A percentile compares a stretch with the other conserved stretches of the same genome.
Conservation (phyloP, 345 rosid genomes). For the Populus ilicifolia region DNA sequence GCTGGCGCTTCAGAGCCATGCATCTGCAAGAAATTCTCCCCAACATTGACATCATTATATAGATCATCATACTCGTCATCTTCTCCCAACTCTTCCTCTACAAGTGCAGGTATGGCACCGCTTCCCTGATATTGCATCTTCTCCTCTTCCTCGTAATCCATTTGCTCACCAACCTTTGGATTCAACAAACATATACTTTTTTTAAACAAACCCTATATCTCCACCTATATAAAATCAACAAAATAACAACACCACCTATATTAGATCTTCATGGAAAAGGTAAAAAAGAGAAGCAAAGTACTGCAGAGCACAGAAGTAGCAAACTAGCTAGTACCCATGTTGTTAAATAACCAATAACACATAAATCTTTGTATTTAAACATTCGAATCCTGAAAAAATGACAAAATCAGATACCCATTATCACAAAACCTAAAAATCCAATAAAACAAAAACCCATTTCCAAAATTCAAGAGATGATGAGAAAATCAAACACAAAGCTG, state of each 20-base stretch:
- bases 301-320: not conserved
- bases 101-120: constrained; percentile 80
- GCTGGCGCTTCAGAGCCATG: constrained; percentile 48
- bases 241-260: not conserved
- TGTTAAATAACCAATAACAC: not conserved
- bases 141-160: constrained; percentile 46
- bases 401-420: not conserved
- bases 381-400: not conserved
- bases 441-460: constrained; percentile 1
- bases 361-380: not conserved
- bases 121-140: constrained; percentile 65
- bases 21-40: constrained; percentile 66
- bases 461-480: not conserved
- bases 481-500: not conserved
- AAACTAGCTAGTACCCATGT: not conserved
- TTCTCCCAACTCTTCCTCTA: constrained; percentile 70
- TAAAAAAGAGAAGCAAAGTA: not conserved
- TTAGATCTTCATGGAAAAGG: not conserved
- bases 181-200: not conserved
- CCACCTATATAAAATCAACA: not conserved
- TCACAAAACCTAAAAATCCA: not conserved
- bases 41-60: constrained; percentile 82
- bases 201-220: not conserved
- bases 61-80: constrained; percentile 89
- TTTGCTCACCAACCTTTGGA: constrained; percentile 55